Conservation (phyloP, 441 rosid genomes). For the Geranium incanum region DNA sequence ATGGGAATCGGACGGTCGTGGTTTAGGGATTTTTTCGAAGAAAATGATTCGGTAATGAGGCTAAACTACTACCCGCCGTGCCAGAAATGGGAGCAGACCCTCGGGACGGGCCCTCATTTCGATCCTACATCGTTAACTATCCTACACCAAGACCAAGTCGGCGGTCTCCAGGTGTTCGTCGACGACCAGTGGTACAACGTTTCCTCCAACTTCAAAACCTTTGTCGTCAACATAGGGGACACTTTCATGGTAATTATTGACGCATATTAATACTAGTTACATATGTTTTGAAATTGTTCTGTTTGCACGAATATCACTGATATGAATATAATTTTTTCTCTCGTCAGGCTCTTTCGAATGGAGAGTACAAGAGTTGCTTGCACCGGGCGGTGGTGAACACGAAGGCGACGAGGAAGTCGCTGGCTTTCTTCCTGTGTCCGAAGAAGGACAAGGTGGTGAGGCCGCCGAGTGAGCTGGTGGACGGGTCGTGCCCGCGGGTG, state of each 20-base stretch:
- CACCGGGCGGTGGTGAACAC: constrained; percentile 94
- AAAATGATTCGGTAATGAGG: constrained; percentile 93
- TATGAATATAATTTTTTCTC: background rate
- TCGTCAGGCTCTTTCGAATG: constrained; percentile 73
- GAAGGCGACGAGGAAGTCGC: constrained; percentile 64
- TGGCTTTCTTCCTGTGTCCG: constrained; percentile 91
- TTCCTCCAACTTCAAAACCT: constrained; percentile 60
- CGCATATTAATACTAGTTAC: too few species aligned
- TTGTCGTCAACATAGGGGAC: constrained; percentile 37
- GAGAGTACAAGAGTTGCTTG: constrained; percentile 80
- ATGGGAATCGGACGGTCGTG: constrained; percentile 45
- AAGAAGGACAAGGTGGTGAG: constrained; percentile 58
- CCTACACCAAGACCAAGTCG: constrained; percentile 86
- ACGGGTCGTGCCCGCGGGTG: constrained; percentile 34
- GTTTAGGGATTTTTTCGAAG: constrained; percentile 63
- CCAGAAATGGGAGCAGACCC: constrained; percentile 80
- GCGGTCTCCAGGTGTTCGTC: constrained; percentile 88
- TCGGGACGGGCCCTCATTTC: constrained; percentile 98
- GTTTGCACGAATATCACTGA: too few species aligned
- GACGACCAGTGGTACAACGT: constrained; percentile 79
- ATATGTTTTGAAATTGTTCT: too few species aligned
- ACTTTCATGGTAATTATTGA: constrained; percentile 19
- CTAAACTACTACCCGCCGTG: constrained; percentile 91
- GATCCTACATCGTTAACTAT: constrained; percentile 97
- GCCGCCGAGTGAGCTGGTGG: constrained; percentile 66